These are phyloP conservation scores for Trametes punicea DNA, from an alignment of 768 basidiomycete genomes.

Conservation along the genomic window DNA sequence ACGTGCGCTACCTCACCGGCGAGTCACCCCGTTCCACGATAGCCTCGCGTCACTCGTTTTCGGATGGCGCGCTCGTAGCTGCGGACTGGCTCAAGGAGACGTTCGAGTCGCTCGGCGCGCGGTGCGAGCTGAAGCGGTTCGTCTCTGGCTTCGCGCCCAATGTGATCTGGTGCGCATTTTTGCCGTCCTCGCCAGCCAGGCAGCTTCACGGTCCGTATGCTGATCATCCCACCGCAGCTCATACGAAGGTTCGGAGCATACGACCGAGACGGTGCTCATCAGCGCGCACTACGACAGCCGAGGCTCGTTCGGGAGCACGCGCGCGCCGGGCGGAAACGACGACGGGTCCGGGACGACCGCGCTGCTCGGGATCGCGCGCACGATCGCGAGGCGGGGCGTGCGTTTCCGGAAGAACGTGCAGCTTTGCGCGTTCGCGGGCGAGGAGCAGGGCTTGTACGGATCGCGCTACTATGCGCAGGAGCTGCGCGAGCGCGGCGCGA, in stretches of 20 bases:
- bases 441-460: constrained; percentile 86
- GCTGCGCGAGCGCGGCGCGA: constrained; percentile 53
- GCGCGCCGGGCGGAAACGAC: constrained; percentile 65
- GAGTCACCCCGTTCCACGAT: constrained; percentile 75
- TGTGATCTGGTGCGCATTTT: constrained; percentile 63
- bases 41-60: constrained; percentile 79
- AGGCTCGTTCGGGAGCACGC: constrained; percentile 76
- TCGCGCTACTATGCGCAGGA: constrained; percentile 78
- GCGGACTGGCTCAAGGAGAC: constrained; percentile 71
- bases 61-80: constrained; percentile 58
- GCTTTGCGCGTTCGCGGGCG: constrained; percentile 82
- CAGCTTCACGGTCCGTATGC: background rate
- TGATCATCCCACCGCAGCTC: constrained; percentile 38
- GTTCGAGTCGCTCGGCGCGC: constrained; percentile 74
- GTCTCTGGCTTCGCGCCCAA: constrained; percentile 77
- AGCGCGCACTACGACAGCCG: constrained; percentile 91
- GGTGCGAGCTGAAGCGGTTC: constrained; percentile 67
- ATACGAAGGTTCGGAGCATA: constrained; percentile 52
- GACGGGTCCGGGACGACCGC: constrained; percentile 65
- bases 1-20: constrained; percentile 82
- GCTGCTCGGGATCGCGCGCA: constrained; percentile 75
- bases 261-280: constrained; percentile 65
- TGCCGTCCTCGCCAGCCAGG: background rate
- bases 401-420: constrained; percentile 76
- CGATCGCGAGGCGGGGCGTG: constrained; percentile 63